These are phyloP conservation scores for Leptographium flavum DNA, from an alignment of 2,329 filamentous ascomycete species.

Conservation along the genomic window DNA sequence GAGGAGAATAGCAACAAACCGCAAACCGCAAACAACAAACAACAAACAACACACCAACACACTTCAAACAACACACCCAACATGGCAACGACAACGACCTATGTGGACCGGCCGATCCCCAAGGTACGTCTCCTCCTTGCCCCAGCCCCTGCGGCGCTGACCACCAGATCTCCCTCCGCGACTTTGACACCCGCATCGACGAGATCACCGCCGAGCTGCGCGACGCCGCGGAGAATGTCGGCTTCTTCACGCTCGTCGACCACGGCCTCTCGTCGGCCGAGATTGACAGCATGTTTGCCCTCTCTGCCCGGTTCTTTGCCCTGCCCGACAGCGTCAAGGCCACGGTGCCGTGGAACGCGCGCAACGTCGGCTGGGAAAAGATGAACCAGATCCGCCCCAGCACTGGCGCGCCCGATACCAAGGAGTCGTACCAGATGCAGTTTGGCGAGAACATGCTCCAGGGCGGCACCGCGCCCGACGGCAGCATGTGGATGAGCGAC, in stretches of 20 bases:
- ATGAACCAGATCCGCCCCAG: constrained; percentile 42
- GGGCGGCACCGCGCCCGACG: constrained; percentile 22
- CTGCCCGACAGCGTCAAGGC: constrained; percentile 36
- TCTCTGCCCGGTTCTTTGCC: constrained; percentile 33
- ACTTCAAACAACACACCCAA: neutral
- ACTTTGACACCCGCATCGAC: constrained; percentile 37
- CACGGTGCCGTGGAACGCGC: constrained; percentile 35
- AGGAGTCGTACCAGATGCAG: constrained; percentile 50
- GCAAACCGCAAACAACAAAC: neutral
- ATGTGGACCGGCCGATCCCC: neutral
- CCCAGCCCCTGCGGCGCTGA: neutral
- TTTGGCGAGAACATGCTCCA: constrained; percentile 36
- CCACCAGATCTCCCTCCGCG: constrained; percentile 32
- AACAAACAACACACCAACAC: neutral
- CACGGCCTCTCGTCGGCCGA: constrained; percentile 27
- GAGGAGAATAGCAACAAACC: no score
- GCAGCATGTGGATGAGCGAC: constrained; percentile 32
- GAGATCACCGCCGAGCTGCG: constrained; percentile 37
- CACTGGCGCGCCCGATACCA: constrained; percentile 42
- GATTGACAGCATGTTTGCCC: constrained; percentile 26
- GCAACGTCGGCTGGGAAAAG: constrained; percentile 49
- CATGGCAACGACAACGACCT: neutral
- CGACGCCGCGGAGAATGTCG: constrained; percentile 39
- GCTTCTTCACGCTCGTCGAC: constrained; percentile 42
- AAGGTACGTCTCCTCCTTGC: neutral